A percentile compares a stretch with the other conserved stretches of the same genome.
phyloP scores from a whole-genome alignment of 1,139 yeast species.

The Keqinozyma sinolaborantium region DNA sequence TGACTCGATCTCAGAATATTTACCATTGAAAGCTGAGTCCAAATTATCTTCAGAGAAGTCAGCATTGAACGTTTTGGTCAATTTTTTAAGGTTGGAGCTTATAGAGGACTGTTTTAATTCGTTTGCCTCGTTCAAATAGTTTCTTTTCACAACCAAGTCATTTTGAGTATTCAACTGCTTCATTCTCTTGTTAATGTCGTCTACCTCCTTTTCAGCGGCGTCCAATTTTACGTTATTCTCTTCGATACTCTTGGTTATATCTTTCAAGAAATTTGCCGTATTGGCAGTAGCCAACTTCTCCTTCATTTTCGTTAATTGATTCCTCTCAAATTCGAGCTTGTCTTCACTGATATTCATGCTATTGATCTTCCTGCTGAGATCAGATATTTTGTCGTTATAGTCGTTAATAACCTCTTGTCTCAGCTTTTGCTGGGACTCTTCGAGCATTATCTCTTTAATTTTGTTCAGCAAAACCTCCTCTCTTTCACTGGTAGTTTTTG shows the following conservation, averaged over 20 bases:
- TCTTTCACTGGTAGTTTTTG: constrained; percentile 10
- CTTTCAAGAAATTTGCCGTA: constrained; percentile 22
- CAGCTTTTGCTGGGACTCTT: constrained; percentile 6
- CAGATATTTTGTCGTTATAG: constrained; percentile 24
- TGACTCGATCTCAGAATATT: constrained; percentile 7
- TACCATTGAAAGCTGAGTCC: constrained; percentile 14
- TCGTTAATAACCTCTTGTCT: constrained; percentile 7
- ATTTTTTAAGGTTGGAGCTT: constrained; percentile 10
- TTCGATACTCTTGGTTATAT: constrained; percentile 33
- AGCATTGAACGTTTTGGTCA: constrained; percentile 10
- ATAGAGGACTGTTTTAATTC: constrained; percentile 5
- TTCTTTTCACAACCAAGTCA: constrained; percentile 52
- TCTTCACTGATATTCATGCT: constrained; percentile 31
- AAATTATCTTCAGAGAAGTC: constrained; percentile 21
- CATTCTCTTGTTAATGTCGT: constrained; percentile 49
- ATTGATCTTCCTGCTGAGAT: constrained; percentile 35
- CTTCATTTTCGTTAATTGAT: constrained; percentile 32
- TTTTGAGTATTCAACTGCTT: constrained; percentile 53
- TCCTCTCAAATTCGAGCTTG: constrained; percentile 24
- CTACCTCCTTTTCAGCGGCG: constrained; percentile 50
- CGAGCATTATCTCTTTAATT: constrained; percentile 5
- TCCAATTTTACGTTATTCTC: constrained; percentile 34
- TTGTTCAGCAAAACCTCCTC: constrained; percentile 9
- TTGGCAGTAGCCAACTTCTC: constrained; percentile 24
- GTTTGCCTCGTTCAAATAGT: constrained; percentile 25